Percentiles rank a stretch among this genome's conserved stretches.
Evolutionary conservation across 768 basidiomycete species (phyloP).

Genomic region (Porpolomopsis calyptriformis): DNA sequence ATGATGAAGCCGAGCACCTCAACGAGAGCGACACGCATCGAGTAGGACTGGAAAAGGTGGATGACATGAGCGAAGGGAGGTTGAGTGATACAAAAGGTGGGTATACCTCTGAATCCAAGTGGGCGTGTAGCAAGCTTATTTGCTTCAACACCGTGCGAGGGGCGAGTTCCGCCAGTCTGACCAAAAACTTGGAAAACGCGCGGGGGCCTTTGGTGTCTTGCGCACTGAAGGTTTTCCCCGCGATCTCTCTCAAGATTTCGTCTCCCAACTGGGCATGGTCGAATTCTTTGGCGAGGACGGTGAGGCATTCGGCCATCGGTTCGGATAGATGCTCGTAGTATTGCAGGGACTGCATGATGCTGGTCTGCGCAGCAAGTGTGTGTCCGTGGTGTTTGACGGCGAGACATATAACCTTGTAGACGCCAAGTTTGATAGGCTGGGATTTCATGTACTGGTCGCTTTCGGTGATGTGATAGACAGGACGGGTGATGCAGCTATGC

Average conservation of each 20-base stretch:
- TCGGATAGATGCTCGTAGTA: conserved; percentile 93
- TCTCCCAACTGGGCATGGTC: conserved; percentile 86
- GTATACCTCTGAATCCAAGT: conserved; percentile 84
- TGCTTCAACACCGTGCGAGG: conserved; percentile 83
- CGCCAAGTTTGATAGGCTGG: conserved; percentile 54
- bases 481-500: conserved; percentile 74
- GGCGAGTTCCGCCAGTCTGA: conserved; percentile 66
- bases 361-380: conserved; percentile 72
- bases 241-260: conserved; percentile 83
- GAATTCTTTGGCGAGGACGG: conserved; percentile 70
- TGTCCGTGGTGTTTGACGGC: conserved; percentile 90
- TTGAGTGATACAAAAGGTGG: not conserved
- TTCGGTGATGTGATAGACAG: conserved; percentile 81
- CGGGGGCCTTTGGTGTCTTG: conserved; percentile 84
- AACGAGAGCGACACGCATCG: conserved; percentile 90
- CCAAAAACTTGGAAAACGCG: conserved; percentile 75
- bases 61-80: conserved; percentile 1
- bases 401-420: conserved; percentile 82
- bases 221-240: conserved; percentile 61
- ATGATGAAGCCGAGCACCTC: conserved; percentile 85
- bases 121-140: conserved; percentile 70
- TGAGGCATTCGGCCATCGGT: conserved; percentile 84
- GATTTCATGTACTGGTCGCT: conserved; percentile 83
- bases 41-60: conserved; percentile 68
- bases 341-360: conserved; percentile 83